phyloP scores from a whole-genome alignment of 2,329 filamentous ascomycete species.

The Colletotrichum higginsianum region DNA sequence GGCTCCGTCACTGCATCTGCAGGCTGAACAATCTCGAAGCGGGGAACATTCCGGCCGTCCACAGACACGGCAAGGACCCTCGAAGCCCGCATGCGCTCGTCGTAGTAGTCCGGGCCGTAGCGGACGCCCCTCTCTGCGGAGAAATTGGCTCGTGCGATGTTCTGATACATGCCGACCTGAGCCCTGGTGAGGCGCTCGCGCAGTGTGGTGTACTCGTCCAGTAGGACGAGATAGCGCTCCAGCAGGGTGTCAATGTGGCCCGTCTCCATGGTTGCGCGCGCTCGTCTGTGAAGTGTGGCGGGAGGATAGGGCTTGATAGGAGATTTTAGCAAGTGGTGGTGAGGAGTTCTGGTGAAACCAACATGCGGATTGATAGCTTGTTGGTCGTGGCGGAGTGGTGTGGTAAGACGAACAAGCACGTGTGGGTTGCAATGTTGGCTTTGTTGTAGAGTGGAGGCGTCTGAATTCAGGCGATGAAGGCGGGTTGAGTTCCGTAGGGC shows the following conservation, averaged over 20 bases:
- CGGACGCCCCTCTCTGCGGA: constrained; percentile 72
- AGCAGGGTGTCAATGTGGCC: constrained; percentile 74
- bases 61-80: constrained; percentile 57
- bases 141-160: constrained; percentile 83
- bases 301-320: background rate
- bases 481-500: constrained; percentile 24
- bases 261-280: constrained; percentile 29
- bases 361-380: background rate
- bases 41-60: constrained; percentile 39
- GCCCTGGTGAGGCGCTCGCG: constrained; percentile 67
- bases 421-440: background rate
- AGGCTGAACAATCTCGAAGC: constrained; percentile 45
- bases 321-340: background rate
- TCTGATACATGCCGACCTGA: constrained; percentile 70
- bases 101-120: constrained; percentile 80
- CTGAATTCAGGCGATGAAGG: constrained; percentile 17
- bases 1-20: constrained; percentile 32
- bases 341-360: constrained; percentile 3
- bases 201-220: constrained; percentile 77
- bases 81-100: constrained; percentile 79
- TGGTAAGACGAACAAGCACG: background rate
- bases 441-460: background rate
- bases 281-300: background rate
- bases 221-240: constrained; percentile 74
- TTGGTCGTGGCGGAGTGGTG: background rate